A percentile compares a stretch with the other conserved stretches of the same genome.
These are phyloP conservation scores for Thymus quinquecostatus DNA, from an alignment of 257 asterid species.

Conservation along the genomic window DNA sequence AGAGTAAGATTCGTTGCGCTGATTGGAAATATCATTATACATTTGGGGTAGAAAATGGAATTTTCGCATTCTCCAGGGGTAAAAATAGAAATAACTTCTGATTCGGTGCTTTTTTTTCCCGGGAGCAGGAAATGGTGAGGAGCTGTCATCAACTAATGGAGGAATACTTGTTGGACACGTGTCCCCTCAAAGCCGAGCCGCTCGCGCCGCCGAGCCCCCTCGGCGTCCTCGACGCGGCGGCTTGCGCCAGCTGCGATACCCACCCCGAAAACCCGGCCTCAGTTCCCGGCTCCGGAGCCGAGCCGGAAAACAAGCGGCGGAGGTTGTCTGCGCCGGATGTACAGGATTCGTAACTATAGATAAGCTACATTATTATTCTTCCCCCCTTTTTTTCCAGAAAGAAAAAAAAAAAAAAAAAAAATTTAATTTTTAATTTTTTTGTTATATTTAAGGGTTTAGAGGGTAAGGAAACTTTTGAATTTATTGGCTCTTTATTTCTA, in stretches of 20 bases:
- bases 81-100: not conserved
- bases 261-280: constrained; percentile 40
- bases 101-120: constrained; percentile 8
- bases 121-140: constrained; percentile 57
- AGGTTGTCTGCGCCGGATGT: constrained; percentile 42
- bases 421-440: not conserved
- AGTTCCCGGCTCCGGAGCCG: constrained; percentile 31
- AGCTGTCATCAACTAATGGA: constrained; percentile 68
- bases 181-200: constrained; percentile 44
- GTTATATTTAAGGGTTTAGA: constrained; percentile 1
- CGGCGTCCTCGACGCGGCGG: constrained; percentile 66
- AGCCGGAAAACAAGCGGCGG: constrained; percentile 44
- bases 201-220: constrained; percentile 54
- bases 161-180: constrained; percentile 62
- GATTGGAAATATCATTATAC: not conserved
- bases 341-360: constrained; percentile 41
- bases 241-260: constrained; percentile 56
- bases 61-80: not conserved
- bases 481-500: constrained; percentile 15
- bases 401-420: too few relatives aligned
- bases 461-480: constrained; percentile 10
- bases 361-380: not conserved
- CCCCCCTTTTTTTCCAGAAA: not conserved
- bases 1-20: constrained; percentile 38
- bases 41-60: constrained; percentile 29